These are phyloP conservation scores for Immersiella caudata DNA, from an alignment of 495 filamentous ascomycete genomes.

Conservation along the genomic window DNA sequence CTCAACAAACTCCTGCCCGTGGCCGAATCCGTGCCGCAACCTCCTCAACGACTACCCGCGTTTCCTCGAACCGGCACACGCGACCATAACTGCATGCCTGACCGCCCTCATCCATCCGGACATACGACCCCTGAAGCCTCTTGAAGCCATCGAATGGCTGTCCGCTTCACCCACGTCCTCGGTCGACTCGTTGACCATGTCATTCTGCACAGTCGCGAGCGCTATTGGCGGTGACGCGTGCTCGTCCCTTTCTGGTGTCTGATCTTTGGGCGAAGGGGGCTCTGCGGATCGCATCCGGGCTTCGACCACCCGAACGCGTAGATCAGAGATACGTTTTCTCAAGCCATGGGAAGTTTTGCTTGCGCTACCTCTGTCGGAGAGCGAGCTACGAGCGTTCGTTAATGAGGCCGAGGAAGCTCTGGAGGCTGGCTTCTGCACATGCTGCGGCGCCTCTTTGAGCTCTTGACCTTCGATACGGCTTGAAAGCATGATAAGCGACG, in stretches of 20 bases:
- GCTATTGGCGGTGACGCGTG: neutral
- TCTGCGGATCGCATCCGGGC: conserved; percentile 16
- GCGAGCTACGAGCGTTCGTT: conserved; percentile 16
- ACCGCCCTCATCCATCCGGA: conserved; percentile 30
- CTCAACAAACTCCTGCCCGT: neutral
- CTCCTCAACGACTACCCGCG: conserved; percentile 1
- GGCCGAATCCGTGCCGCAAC: too few relatives aligned
- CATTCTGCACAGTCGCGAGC: neutral
- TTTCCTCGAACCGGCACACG: conserved; percentile 28
- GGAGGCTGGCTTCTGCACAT: too few relatives aligned
- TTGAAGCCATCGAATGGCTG: neutral
- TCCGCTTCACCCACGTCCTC: conserved; percentile 4
- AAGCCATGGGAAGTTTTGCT: conserved; percentile 25
- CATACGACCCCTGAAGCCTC: conserved; percentile 29
- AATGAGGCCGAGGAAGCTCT: neutral
- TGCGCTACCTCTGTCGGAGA: conserved; percentile 19
- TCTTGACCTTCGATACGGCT: neutral
- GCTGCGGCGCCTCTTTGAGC: neutral
- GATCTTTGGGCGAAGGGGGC: neutral
- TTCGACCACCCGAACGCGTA: conserved; percentile 27
- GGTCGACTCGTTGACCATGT: neutral
- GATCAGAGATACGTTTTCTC: conserved; percentile 31
- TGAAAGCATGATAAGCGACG: neutral
- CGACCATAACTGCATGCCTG: conserved; percentile 28
- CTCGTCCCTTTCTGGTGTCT: neutral